Base-by-base conservation (phyloP, 2,329 filamentous ascomycete genomes). In the Aspergillus sp. region DNA sequence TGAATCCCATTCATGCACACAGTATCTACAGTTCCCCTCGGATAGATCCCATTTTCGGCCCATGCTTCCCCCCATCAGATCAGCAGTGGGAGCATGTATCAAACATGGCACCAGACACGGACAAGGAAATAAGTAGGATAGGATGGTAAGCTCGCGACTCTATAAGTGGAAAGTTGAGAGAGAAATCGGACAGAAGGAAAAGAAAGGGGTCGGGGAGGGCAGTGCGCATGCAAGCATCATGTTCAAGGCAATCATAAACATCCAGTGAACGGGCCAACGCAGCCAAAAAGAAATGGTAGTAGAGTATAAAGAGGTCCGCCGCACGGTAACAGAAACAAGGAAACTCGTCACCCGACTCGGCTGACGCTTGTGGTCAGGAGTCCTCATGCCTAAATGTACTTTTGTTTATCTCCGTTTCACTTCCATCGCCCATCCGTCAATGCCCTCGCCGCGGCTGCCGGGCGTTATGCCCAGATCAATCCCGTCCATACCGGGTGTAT, bases 401-500 rank as follows among this genome's bases (percentile, higher is more conserved):
- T 47, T 41, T 21, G 44, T 53, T 60, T 59, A 92, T 80, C 90
- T 86, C 80, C 89, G 90, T 82, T 95, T 94, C 70, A 96, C 85
- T 80, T 98, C 94, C 42, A 83, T 88, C 8, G 92, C 88, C 94
- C 94, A 98, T 3, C 94, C 94, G 58, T 96, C 92, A 71, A 98
- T 98, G 0, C 91, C 93, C 60, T 97, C 94, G 1, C 94, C 94
- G 60, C 87, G 88, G 65, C 88, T 92, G 6, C 92, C 92, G 1
- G 96, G 90, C 51, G 87, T 80, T 32, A 97, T 82, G 15, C 89
- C 86, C 62, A 97, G 83, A 73, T 86, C 88, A 58, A 94, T 78
- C 10, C 84, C 85, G 69, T 93, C 88, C 93, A 99, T 98, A 7
- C 93, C 94, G 36, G 89, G 88, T 3, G 93, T 93, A 66, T 92